phyloP scores from a whole-genome alignment of 1,284 basidiomycete species.

The Ustilago trichophora region DNA sequence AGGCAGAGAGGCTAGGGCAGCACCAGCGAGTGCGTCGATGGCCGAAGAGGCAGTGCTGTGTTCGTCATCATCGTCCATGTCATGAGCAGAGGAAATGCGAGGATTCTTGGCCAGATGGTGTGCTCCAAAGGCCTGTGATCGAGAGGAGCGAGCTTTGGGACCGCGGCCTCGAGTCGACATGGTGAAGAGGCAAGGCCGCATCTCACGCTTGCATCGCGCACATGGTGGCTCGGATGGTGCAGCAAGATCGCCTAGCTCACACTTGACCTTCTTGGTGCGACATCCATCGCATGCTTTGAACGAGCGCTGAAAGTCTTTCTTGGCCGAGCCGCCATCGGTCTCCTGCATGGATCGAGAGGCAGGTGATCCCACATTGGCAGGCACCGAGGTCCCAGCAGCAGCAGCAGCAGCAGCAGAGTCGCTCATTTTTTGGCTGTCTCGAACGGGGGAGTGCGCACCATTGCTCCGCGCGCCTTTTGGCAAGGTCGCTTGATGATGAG shows the following conservation, averaged over 20 bases:
- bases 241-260: constrained; percentile 46
- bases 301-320: constrained; percentile 45
- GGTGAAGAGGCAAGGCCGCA: constrained; percentile 45
- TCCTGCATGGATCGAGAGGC: constrained; percentile 15
- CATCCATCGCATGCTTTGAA: constrained; percentile 53
- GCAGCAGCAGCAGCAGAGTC: too few species aligned
- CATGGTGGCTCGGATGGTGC: constrained; percentile 51
- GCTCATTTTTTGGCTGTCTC: constrained; percentile 29
- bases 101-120: constrained; percentile 45
- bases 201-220: constrained; percentile 45
- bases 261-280: constrained; percentile 46
- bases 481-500: not conserved
- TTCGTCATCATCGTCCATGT: constrained; percentile 28
- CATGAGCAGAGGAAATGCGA: constrained; percentile 22
- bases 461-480: constrained; percentile 11
- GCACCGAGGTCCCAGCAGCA: constrained; percentile 3
- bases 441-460: constrained; percentile 14
- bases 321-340: constrained; percentile 19
- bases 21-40: constrained; percentile 42
- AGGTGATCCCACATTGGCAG: constrained; percentile 8
- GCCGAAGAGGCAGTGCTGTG: constrained; percentile 23
- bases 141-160: constrained; percentile 40
- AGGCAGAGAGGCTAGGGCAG: constrained; percentile 40
- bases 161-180: constrained; percentile 47
- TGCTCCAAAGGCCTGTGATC: constrained; percentile 39